These are phyloP conservation scores for Curvularia spicifera DNA, from an alignment of 2,329 filamentous ascomycete species.

Conservation along the genomic window DNA sequence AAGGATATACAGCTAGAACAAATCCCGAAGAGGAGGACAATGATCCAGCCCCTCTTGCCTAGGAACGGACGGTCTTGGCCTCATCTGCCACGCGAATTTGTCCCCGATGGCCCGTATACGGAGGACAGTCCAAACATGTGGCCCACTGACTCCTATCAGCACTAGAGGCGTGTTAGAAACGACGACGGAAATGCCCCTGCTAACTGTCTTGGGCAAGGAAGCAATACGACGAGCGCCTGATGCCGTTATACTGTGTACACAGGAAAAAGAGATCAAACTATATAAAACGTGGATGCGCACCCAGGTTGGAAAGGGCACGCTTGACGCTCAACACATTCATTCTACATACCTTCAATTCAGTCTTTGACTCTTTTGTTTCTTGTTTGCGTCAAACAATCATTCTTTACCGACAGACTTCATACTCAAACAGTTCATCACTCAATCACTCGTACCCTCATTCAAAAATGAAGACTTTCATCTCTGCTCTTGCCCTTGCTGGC, in stretches of 20 bases:
- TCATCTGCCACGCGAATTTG: slow-evolving; percentile 16
- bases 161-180: slow-evolving; percentile 21
- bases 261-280: background rate
- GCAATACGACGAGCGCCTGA: background rate
- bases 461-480: slow-evolving; percentile 44
- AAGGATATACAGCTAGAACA: slow-evolving; percentile 14
- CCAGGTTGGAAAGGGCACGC: slow-evolving; percentile 30
- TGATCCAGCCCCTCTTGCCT: slow-evolving; percentile 1
- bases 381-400: slow-evolving; percentile 22
- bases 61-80: slow-evolving; percentile 4
- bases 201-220: background rate
- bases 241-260: background rate
- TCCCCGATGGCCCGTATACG: slow-evolving; percentile 22
- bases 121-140: slow-evolving; percentile 19
- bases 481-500: slow-evolving; percentile 41
- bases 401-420: slow-evolving; percentile 14
- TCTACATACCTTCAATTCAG: slow-evolving; percentile 24
- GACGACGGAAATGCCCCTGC: slow-evolving; percentile 13
- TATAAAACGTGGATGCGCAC: slow-evolving; percentile 30
- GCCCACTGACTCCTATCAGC: slow-evolving; percentile 19
- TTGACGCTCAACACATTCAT: slow-evolving; percentile 42
- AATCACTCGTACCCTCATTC: slow-evolving; percentile 11
- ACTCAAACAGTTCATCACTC: slow-evolving; percentile 11
- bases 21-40: slow-evolving; percentile 10
- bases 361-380: slow-evolving; percentile 26